Base-by-base conservation (phyloP, 2,329 filamentous ascomycete genomes). In the Phoma sp. region DNA sequence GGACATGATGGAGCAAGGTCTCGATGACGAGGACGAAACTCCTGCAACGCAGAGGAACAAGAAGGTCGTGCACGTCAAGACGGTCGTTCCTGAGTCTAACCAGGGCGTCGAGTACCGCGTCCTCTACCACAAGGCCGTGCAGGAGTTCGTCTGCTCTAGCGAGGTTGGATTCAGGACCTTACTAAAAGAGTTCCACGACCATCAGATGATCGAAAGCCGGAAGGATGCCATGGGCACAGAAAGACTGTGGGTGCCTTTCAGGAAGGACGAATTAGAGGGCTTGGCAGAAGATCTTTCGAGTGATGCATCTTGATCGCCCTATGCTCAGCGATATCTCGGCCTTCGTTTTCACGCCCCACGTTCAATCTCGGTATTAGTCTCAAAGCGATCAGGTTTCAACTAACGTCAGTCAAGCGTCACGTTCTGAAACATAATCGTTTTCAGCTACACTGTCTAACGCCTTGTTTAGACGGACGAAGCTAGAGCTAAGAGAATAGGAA, bases 151-250 rank as follows among this genome's bases (percentile, higher is more conserved):
- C 44, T 97, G 94, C 74, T 95, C 91, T 65, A 96, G 90, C 57
- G 95, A 98, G 78, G 92, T 98, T 84, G 92, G 91, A 59, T 98
- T 98, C 78, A 84, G 95, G 57, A 96, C 93, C 24, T 75, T 99
- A 71, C 77, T 99, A 60, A 98, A 98, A 78, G 95, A 99, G 84
- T 95, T 99, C 74, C 92, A 97, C 72, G 95, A 99, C 69, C 95
- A 99, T 79, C 92, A 97, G 71, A 98, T 99, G 87, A 90, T 99
- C 60, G 91, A 91, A 51, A 96, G 90, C 58, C 86, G 88, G 59
- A 94, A 94, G 71, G 94, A 99, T 74, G 84, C 85, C 0, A 80
- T 93, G 52, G 95, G 95, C 3, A 93, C 89, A 2, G 95, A 98
- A 73, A 80, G 95, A 47, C 76, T 99, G 41, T 89, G 90, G 63